Percentiles rank a stretch among this genome's conserved stretches.
These are phyloP conservation scores for Plasmodium malariae DNA, from an alignment of 169 alveolate genomes.

Conservation along the genomic window DNA sequence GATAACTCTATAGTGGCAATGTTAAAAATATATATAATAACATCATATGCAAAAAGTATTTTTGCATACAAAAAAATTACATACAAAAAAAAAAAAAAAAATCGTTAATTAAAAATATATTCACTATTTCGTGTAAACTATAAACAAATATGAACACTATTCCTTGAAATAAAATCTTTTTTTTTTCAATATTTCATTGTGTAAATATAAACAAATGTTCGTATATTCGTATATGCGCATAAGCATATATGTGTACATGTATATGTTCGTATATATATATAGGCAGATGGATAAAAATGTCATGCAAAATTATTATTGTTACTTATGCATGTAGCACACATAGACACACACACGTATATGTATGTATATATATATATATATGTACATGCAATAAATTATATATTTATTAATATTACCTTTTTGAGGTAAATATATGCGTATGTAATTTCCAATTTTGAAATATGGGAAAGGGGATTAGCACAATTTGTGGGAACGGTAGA, in stretches of 20 bases:
- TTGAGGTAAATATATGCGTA: no score
- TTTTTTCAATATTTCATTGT: neutral
- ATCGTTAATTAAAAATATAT: constrained; percentile 12
- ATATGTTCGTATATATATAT: neutral
- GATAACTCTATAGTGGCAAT: neutral
- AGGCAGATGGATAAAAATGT: neutral
- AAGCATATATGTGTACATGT: no score
- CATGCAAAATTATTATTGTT: neutral
- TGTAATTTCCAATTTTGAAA: no score
- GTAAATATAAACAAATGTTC: constrained; percentile 14
- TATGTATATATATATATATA: neutral
- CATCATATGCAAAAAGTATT: neutral
- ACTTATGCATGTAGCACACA: neutral
- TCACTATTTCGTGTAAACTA: constrained; percentile 4
- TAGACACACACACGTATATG: neutral
- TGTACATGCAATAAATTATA: neutral
- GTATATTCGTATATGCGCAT: no score
- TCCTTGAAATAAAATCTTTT: neutral
- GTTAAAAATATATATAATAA: no score
- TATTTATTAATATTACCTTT: neutral
- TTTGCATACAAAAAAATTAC: neutral
- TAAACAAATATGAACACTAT: neutral
- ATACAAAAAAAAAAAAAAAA: neutral
- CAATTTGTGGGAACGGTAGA: no score
- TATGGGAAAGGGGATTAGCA: no score